A percentile compares a stretch with the other conserved stretches of the same genome.
phyloP scores from a whole-genome alignment of 2,329 filamentous ascomycete species.

The Incumbomyces lentus region DNA sequence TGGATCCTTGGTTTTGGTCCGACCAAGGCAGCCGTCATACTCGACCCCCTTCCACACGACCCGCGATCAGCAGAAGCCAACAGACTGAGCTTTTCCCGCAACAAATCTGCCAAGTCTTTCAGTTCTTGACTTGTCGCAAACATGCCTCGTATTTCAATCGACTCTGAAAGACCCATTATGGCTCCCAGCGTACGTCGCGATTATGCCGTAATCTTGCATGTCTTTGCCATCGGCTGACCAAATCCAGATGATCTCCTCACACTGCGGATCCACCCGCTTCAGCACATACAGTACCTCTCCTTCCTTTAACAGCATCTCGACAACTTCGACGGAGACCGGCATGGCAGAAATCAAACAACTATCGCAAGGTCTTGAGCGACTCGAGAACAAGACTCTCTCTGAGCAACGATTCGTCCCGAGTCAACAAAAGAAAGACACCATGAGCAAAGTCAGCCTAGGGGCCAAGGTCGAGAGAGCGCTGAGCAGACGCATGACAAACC shows the following conservation, averaged over 20 bases:
- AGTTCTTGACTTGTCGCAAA: no score
- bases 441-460: slow-evolving; percentile 77
- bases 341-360: slow-evolving; percentile 62
- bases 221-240: no score
- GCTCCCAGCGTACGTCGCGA: slow-evolving; percentile 37
- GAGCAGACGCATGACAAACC: slow-evolving; percentile 71
- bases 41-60: no score
- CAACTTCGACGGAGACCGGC: slow-evolving; percentile 29
- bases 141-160: slow-evolving; percentile 36
- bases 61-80: no score
- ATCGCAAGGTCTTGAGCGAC: slow-evolving; percentile 68
- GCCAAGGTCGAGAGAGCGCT: slow-evolving; percentile 86
- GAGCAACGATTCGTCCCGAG: slow-evolving; percentile 72
- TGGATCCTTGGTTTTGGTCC: no score
- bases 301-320: slow-evolving; percentile 38
- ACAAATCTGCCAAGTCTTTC: no score
- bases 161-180: slow-evolving; percentile 48
- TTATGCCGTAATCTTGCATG: no score
- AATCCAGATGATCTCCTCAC: slow-evolving; percentile 27
- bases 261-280: slow-evolving; percentile 43
- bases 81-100: no score
- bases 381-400: slow-evolving; percentile 77
- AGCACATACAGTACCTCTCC: slow-evolving; percentile 42
- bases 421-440: slow-evolving; percentile 68
- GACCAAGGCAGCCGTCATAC: no score